Conservation (phyloP, 2,329 filamentous ascomycete genomes). For the Phaeomoniella chlamydospora region DNA sequence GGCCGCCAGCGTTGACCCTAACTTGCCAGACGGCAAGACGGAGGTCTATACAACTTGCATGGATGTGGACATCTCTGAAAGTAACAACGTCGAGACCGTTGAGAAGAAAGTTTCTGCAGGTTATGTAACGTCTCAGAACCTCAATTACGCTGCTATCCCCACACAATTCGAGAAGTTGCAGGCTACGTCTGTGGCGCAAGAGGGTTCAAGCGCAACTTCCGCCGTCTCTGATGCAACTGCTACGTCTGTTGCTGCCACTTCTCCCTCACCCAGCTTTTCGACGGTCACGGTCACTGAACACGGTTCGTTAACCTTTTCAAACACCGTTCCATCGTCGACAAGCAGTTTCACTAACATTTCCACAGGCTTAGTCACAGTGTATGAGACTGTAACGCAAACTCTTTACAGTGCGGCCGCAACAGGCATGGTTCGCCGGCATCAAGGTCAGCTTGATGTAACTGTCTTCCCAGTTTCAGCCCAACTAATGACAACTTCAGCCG, state of each 20-base stretch:
- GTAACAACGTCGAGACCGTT: not conserved
- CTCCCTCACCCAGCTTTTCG: not conserved
- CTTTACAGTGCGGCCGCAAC: not conserved
- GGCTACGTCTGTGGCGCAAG: not conserved
- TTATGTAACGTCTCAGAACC: not conserved
- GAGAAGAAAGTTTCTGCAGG: not conserved
- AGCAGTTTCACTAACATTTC: not conserved
- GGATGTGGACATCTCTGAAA: constrained; percentile 25
- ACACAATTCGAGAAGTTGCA: not conserved
- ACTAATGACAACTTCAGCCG: not conserved
- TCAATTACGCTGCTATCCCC: not conserved
- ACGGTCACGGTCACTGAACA: not conserved
- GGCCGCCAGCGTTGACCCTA: constrained; percentile 19
- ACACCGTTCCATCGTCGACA: too few relatives aligned
- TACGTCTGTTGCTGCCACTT: too few relatives aligned
- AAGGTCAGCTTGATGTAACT: not conserved
- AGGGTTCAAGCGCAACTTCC: too few relatives aligned
- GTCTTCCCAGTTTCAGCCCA: not conserved
- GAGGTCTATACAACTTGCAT: constrained; percentile 36
- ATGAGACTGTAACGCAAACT: not conserved
- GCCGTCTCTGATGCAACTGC: not conserved
- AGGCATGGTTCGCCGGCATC: not conserved
- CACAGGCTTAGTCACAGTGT: not conserved
- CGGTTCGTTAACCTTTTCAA: not conserved
- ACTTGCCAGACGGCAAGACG: constrained; percentile 24